Evolutionary conservation across 148 eudicot species (phyloP), one percentile per base, ranked within the genome.

Genomic region (Amaranthus cruentus): DNA sequence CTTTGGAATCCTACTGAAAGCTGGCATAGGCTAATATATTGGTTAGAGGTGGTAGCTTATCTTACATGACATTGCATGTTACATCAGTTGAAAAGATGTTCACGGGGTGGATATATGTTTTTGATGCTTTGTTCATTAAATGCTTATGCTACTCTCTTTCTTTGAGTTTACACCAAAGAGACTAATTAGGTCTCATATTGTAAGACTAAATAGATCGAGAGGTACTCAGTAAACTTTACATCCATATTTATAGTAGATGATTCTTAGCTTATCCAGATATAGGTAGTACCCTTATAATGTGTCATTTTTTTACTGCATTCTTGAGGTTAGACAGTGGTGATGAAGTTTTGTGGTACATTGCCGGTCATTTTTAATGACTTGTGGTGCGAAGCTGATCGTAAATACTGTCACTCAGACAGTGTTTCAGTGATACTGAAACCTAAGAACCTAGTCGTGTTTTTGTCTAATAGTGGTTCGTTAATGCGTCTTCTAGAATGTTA

Each of bases 1-100:
- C 64, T 66, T 66, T 66, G 28, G 62, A 59, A 60, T 80, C 63
- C 47, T 21, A 51, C 72, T 71, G 70, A 71, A 76, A 76, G 79
- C 72, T 70, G 75, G 75, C 82, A 75, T 75, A 57, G 4, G 51
- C 47, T 50, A 73, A 9, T 50, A 48, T 55, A 14, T 69, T 63
- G 74, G 64, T 74, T 69, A 73, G 73, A 64, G 50, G 57, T 56
- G 63, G 8, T 66, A 65, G 75, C 7, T 50, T 63, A 43, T 75
- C 59, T 49, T 70, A 10, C 55, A 18, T 68, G 60, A 47, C 66
- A 75, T 68, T 56, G 10, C 42, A 44, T 44, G 59, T 67, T 60
- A 66, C 69, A 49, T 59, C 52, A 8, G 50, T 63, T 66, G 66
- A 63, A 18, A 49, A 71, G 82, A 69, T 66, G 73, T 60, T 60